Evolutionary conservation across 1,284 basidiomycete genomes (phyloP), one percentile per base, ranked within the genome.

Genomic region (Spongispora temasekensis): DNA sequence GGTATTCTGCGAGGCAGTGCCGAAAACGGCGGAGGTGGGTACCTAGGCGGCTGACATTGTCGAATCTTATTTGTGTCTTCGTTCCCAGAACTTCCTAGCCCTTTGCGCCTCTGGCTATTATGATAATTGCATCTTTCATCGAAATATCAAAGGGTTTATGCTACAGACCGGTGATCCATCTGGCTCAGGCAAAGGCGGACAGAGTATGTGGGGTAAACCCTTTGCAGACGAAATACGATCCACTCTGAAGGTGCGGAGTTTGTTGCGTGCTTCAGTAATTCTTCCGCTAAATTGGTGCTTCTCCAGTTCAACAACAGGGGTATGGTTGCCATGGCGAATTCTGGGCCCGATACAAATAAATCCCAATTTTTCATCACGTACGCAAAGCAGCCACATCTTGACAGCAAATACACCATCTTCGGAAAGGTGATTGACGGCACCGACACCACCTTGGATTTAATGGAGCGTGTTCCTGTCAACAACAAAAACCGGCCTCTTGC

Each of bases 111-210:
- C 94, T 12, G 91, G 90, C 44, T 90, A 91, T 67, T 99, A 95
- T 76, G 85, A 97, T 74, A 82, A 83, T 61, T 93, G 89, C 69
- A 78, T 97, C 28, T 98, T 97, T 77, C 97, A 98, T 76, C 86
- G 93, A 40, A 97, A 94, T 73, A 97, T 97, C 79, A 93, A 89
- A 70, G 90, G 88, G n/a, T 98, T 98, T 79, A 98, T 98, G 93
- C 81, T 91, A 21, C 95, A 98, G 73, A 93, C 93, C 0, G 95
- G 94, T 48, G 93, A 96, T 75, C 94, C 94, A 12, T 83, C 85
- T 6, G 92, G 91, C 51, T 82, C 85, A 25, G 91, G 91, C 51
- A 94, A 93, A 72, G 91, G 89, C 37, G 91, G 92, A 21, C 90
- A 94, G 75, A 91, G 89, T 67, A 88, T 94, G 64, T 94, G 91